A percentile compares a stretch with the other conserved stretches of the same genome.
These are phyloP conservation scores for Entomortierella lignicola DNA, from an alignment of 192 early-diverging fungal species.

Conservation along the genomic window DNA sequence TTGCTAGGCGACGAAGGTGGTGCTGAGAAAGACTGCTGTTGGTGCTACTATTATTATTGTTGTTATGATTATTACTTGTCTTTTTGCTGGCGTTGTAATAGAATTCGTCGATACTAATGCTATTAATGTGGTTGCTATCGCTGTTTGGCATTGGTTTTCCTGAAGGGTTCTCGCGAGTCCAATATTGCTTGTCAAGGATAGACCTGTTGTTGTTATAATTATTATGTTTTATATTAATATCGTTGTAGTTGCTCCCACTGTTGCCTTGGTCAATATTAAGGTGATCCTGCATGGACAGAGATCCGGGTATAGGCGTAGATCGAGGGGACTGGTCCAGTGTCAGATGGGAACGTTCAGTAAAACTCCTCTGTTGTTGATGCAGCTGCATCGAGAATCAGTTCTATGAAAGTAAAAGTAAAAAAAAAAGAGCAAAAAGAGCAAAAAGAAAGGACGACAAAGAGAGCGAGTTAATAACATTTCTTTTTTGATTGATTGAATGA, in stretches of 20 bases:
- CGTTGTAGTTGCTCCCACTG: background rate
- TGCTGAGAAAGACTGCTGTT: background rate
- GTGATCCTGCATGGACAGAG: slow-evolving; percentile 4
- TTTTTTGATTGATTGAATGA: no score
- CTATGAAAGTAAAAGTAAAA: no score
- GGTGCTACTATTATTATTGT: background rate
- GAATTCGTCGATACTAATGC: slow-evolving; percentile 8
- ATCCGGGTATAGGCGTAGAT: slow-evolving; percentile 32
- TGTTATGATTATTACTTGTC: background rate
- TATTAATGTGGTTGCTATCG: background rate
- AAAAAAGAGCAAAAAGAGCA: background rate
- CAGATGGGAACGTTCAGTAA: background rate
- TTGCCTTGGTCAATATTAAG: background rate
- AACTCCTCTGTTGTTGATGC: slow-evolving; percentile 2
- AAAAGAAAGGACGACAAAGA: slow-evolving; percentile 6
- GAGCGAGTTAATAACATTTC: no score
- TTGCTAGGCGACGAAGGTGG: background rate
- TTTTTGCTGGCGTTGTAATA: slow-evolving; percentile 15
- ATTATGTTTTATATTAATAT: background rate
- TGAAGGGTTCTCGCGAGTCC: background rate
- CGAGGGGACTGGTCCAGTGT: slow-evolving; percentile 20
- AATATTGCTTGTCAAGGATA: slow-evolving; percentile 3
- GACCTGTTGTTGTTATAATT: background rate
- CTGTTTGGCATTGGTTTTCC: background rate
- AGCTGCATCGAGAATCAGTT: slow-evolving; percentile 18